These are phyloP conservation scores for Mallotus repandus DNA, from an alignment of 441 rosid genomes.

Conservation along the genomic window DNA sequence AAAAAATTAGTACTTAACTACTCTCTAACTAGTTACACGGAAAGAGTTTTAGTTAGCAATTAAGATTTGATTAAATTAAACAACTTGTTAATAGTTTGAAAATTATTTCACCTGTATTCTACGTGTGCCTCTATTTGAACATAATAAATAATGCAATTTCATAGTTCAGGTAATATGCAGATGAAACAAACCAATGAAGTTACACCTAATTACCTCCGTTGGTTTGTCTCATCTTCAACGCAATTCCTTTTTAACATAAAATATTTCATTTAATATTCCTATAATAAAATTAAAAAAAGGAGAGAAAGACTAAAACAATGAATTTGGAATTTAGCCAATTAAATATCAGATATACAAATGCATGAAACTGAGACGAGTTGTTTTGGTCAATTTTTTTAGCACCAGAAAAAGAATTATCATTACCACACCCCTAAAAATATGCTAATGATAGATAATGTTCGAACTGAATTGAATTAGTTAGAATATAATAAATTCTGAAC, in stretches of 20 bases:
- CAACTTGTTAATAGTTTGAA: not conserved
- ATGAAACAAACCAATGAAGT: slow-evolving; percentile 22
- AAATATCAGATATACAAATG: slow-evolving; percentile 1
- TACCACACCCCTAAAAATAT: slow-evolving; percentile 4
- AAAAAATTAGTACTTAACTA: too few relatives aligned
- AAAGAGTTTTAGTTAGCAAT: too few relatives aligned
- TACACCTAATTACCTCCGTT: slow-evolving; percentile 9
- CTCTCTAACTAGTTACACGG: too few relatives aligned
- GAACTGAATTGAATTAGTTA: too few relatives aligned
- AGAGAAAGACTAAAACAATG: not conserved
- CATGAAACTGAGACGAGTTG: slow-evolving; percentile 10
- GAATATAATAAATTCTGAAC: too few relatives aligned
- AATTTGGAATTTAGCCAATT: not conserved
- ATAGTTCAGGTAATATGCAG: not conserved
- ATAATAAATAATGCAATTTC: not conserved
- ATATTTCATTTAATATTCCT: not conserved
- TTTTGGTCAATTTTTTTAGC: slow-evolving; percentile 14
- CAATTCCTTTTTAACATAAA: not conserved
- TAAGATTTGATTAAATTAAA: too few relatives aligned
- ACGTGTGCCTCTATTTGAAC: slow-evolving; percentile 10
- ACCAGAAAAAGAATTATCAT: slow-evolving; percentile 12
- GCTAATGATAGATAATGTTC: too few relatives aligned
- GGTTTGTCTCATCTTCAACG: slow-evolving; percentile 13
- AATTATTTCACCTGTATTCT: not conserved
- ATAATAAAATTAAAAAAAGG: not conserved